phyloP scores from a whole-genome alignment of 2,329 filamentous ascomycete genomes.

The Aplosporella prunicola region DNA sequence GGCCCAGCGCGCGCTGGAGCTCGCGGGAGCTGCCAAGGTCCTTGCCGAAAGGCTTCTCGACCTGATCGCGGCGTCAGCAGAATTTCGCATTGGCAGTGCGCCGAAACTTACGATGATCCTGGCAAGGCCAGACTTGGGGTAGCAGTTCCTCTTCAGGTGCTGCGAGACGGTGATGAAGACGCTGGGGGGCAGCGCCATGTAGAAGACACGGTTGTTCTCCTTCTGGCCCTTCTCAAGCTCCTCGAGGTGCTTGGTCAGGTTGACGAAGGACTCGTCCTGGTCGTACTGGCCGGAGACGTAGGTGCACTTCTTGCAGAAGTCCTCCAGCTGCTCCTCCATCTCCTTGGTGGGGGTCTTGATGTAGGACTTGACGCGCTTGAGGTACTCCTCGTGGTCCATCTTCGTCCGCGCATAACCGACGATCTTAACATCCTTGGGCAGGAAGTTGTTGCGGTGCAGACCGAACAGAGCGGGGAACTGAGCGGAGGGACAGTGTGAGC shows the following conservation, averaged over 20 bases:
- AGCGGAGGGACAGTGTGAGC: conserved; percentile 17
- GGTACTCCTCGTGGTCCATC: conserved; percentile 96
- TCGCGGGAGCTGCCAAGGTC: conserved; percentile 89
- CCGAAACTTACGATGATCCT: conserved; percentile 70
- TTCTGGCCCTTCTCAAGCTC: conserved; percentile 72
- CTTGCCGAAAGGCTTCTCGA: conserved; percentile 99
- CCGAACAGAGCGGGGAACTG: conserved; percentile 96
- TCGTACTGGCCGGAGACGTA: conserved; percentile 98
- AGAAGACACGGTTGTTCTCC: conserved; percentile 89
- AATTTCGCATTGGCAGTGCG: conserved; percentile 1
- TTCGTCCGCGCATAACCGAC: conserved; percentile 98
- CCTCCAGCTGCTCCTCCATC: conserved; percentile 85
- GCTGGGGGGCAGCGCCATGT: conserved; percentile 96
- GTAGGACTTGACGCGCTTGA: conserved; percentile 90
- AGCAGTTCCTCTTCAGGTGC: conserved; percentile 95
- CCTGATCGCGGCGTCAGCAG: conserved; percentile 41
- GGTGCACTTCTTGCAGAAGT: conserved; percentile 79
- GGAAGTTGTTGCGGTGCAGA: conserved; percentile 98
- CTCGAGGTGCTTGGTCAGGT: conserved; percentile 75
- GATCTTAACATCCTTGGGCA: conserved; percentile 90
- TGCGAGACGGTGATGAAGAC: conserved; percentile 98
- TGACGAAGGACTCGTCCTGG: conserved; percentile 85
- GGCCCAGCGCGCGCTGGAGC: conserved; percentile 86
- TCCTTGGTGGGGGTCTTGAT: conserved; percentile 99
- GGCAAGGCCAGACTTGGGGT: conserved; percentile 80